phyloP scores from a whole-genome alignment of 305 asterid genomes.

The Fraxinus latifolia region DNA sequence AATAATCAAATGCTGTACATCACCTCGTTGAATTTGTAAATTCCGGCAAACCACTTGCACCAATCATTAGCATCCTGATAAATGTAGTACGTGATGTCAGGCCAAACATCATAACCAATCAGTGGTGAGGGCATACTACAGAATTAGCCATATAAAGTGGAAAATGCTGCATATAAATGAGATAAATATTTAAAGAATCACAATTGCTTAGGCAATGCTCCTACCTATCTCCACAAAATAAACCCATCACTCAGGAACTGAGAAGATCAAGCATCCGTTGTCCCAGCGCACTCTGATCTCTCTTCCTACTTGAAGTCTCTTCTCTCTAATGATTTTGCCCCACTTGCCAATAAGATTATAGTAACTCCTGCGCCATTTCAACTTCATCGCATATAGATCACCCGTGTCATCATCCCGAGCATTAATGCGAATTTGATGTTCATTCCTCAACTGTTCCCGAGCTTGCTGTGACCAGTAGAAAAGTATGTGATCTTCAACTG shows the following conservation, averaged over 20 bases:
- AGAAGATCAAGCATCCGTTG: constrained; percentile 62
- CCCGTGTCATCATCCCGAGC: constrained; percentile 77
- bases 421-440: constrained; percentile 65
- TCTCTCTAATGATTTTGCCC: constrained; percentile 77
- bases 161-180: background rate
- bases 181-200: constrained; percentile 20
- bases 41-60: constrained; percentile 14
- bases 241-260: constrained; percentile 50
- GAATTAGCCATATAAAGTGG: background rate
- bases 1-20: background rate
- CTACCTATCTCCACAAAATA: constrained; percentile 30
- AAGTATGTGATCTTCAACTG: constrained; percentile 74
- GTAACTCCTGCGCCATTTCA: constrained; percentile 69
- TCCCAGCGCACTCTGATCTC: constrained; percentile 76
- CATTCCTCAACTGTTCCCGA: constrained; percentile 66
- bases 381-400: constrained; percentile 62
- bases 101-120: constrained; percentile 24
- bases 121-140: constrained; percentile 11
- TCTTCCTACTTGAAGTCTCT: constrained; percentile 60
- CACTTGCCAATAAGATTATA: constrained; percentile 74
- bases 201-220: constrained; percentile 7
- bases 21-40: constrained; percentile 21
- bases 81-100: constrained; percentile 15
- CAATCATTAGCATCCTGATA: constrained; percentile 9
- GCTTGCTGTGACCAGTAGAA: constrained; percentile 62